Percentiles rank a stretch among this genome's conserved stretches.
Conservation (phyloP, 2,329 filamentous ascomycete species). For the Sporothrix pallida region DNA sequence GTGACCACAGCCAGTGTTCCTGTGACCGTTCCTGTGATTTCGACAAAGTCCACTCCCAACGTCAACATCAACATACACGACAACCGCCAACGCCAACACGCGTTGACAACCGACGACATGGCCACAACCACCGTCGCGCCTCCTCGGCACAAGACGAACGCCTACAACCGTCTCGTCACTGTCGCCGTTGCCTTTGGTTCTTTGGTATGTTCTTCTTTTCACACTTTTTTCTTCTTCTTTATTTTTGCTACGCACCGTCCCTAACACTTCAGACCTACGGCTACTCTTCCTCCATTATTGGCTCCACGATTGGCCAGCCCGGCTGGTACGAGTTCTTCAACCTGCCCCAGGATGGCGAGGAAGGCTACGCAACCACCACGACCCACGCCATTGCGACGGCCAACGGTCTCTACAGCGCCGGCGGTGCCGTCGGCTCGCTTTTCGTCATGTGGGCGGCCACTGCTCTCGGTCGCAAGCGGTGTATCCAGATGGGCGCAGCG, state of each 20-base stretch:
- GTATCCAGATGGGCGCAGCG: slow-evolving; percentile 54
- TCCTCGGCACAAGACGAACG: slow-evolving; percentile 35
- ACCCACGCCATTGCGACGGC: slow-evolving; percentile 54
- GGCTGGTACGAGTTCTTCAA: slow-evolving; percentile 58
- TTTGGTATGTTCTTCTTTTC: slow-evolving; percentile 40
- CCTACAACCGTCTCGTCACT: slow-evolving; percentile 47
- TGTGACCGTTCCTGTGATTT: slow-evolving; percentile 22
- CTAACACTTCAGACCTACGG: slow-evolving; percentile 52
- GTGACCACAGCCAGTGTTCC: slow-evolving; percentile 14
- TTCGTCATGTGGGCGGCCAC: slow-evolving; percentile 58
- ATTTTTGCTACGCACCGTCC: not conserved
- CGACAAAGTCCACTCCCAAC: not conserved
- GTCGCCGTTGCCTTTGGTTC: slow-evolving; percentile 47
- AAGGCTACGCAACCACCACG: slow-evolving; percentile 53
- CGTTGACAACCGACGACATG: slow-evolving; percentile 14
- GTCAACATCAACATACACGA: not conserved
- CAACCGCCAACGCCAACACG: not conserved
- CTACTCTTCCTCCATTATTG: slow-evolving; percentile 57
- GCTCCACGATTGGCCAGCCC: slow-evolving; percentile 58
- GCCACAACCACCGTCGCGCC: not conserved
- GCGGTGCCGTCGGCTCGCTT: slow-evolving; percentile 54
- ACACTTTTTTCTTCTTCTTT: too few species aligned
- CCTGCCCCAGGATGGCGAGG: slow-evolving; percentile 51
- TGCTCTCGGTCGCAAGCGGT: slow-evolving; percentile 51
- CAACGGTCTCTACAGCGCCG: slow-evolving; percentile 43